phyloP scores from a whole-genome alignment of 2,329 filamentous ascomycete species.

The Colletotrichum tabaci region DNA sequence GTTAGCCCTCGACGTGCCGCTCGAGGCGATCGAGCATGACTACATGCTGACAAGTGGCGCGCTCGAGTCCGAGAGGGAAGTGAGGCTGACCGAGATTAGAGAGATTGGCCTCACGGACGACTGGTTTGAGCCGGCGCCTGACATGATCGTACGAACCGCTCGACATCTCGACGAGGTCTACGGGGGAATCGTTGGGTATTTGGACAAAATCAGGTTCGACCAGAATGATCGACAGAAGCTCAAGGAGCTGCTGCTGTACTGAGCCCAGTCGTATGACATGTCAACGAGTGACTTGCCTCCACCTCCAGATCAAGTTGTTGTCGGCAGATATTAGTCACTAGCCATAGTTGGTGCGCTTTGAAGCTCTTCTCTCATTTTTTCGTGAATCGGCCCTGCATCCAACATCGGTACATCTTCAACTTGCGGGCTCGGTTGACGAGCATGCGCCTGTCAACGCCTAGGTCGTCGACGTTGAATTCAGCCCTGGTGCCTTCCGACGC shows the following conservation, averaged over 20 bases:
- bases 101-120: slow-evolving; percentile 81
- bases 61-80: slow-evolving; percentile 73
- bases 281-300: not conserved
- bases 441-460: slow-evolving; percentile 89
- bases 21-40: slow-evolving; percentile 76
- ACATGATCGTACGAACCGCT: slow-evolving; percentile 74
- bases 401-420: slow-evolving; percentile 99
- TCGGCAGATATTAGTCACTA: slow-evolving; percentile 15
- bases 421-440: slow-evolving; percentile 92
- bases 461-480: slow-evolving; percentile 79
- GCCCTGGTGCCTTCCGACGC: slow-evolving; percentile 48
- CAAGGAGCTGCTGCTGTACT: slow-evolving; percentile 60
- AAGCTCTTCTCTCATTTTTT: slow-evolving; percentile 67
- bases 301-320: not conserved
- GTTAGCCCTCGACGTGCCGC: slow-evolving; percentile 72
- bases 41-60: slow-evolving; percentile 77
- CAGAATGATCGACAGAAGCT: slow-evolving; percentile 58
- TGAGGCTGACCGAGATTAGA: slow-evolving; percentile 77
- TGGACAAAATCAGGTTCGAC: slow-evolving; percentile 73
- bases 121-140: slow-evolving; percentile 77
- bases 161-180: slow-evolving; percentile 73
- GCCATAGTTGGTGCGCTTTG: slow-evolving; percentile 6
- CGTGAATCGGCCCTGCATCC: slow-evolving; percentile 88
- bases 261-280: slow-evolving; percentile 27
- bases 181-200: slow-evolving; percentile 77